Percentiles rank a stretch among this genome's conserved stretches.
These are phyloP conservation scores for Ilyonectria sp. DNA, from an alignment of 2,329 filamentous ascomycete species.

Conservation along the genomic window DNA sequence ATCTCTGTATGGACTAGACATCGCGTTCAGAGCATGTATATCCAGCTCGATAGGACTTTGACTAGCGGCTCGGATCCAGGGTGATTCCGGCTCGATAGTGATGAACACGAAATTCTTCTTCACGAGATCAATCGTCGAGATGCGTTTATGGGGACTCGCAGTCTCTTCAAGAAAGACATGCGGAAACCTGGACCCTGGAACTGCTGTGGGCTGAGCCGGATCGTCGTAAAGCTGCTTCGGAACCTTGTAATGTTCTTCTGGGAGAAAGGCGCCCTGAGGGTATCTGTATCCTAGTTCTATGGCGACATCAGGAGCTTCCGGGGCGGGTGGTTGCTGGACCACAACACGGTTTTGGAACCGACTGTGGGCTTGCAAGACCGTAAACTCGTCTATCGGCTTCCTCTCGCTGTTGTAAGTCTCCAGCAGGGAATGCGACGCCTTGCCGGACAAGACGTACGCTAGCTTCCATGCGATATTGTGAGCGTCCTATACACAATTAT, in stretches of 20 bases:
- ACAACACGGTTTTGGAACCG: constrained; percentile 16
- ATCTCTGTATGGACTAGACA: background rate
- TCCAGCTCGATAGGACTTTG: background rate
- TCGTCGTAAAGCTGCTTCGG: constrained; percentile 6
- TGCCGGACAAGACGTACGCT: constrained; percentile 10
- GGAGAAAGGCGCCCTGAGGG: background rate
- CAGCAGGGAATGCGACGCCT: constrained; percentile 2
- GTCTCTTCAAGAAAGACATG: background rate
- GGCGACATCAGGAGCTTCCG: constrained; percentile 2
- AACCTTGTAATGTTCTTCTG: background rate
- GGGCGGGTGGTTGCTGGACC: background rate
- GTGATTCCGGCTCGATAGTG: background rate
- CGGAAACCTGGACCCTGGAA: constrained; percentile 10
- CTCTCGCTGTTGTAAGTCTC: constrained; percentile 1
- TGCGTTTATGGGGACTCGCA: background rate
- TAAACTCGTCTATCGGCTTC: constrained; percentile 12
- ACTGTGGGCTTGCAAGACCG: constrained; percentile 7
- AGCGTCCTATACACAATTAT: background rate
- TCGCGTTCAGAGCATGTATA: background rate
- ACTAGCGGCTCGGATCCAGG: background rate
- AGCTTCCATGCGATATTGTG: constrained; percentile 16
- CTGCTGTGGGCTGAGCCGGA: background rate
- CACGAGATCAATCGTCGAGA: constrained; percentile 5
- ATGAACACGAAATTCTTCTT: constrained; percentile 11
- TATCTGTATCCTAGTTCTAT: constrained; percentile 14